Percentiles rank a stretch among this genome's conserved stretches.
Conservation (phyloP, 179 eudicot genomes). For the Kewa caespitosa region DNA sequence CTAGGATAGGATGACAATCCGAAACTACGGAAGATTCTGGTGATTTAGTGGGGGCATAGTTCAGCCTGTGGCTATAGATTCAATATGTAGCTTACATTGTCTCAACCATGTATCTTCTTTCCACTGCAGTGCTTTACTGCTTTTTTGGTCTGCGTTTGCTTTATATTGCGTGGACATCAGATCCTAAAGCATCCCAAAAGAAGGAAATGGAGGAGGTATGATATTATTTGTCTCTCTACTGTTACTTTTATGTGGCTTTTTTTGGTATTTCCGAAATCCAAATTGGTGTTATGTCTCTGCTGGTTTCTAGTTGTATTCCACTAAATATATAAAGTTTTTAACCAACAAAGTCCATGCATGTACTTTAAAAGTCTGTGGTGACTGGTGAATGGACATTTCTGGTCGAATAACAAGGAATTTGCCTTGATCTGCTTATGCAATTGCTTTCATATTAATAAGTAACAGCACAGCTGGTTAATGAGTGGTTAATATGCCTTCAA, state of each 20-base stretch:
- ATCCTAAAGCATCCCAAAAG: slow-evolving; percentile 84
- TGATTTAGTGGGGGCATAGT: neutral
- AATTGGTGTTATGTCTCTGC: neutral
- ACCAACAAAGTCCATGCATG: neutral
- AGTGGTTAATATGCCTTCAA: neutral
- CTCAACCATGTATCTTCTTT: slow-evolving; percentile 12
- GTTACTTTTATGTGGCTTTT: neutral
- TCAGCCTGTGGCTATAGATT: neutral
- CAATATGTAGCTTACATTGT: neutral
- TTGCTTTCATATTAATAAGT: too few relatives aligned
- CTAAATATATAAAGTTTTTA: neutral
- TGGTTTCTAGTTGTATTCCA: neutral
- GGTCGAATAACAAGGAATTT: neutral
- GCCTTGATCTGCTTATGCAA: neutral
- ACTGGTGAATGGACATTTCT: neutral
- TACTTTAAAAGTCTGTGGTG: neutral
- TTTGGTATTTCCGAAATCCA: neutral
- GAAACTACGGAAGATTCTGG: neutral
- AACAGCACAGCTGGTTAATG: too few relatives aligned
- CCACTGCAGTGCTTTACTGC: slow-evolving; percentile 75
- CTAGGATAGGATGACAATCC: neutral
- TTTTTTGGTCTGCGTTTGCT: slow-evolving; percentile 92
- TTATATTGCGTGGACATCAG: slow-evolving; percentile 97
- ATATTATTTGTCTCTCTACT: neutral
- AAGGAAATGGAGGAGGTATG: slow-evolving; percentile 97